Evolutionary conservation across 306 rosid species (phyloP).

Genomic region (Herpetospermum pedunculosum): DNA sequence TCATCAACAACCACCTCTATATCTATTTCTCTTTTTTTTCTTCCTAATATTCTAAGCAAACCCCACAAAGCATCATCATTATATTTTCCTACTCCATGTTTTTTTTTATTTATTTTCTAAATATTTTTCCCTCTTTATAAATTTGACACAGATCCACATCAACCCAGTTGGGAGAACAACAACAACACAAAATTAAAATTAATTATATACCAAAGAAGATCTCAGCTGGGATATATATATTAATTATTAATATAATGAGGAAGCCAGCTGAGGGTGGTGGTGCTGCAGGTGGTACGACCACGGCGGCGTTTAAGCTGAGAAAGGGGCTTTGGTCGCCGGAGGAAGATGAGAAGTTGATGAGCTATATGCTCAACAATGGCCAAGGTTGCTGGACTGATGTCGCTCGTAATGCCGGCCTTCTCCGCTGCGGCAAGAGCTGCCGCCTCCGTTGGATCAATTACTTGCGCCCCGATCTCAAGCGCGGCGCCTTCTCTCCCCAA

Average conservation of each 20-base stretch:
- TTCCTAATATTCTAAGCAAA: constrained; percentile 87
- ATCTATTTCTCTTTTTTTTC: constrained; percentile 24
- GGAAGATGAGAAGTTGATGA: constrained; percentile 78
- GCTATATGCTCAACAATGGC: constrained; percentile 65
- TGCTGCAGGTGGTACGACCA: constrained; percentile 10
- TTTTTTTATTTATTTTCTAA: not conserved
- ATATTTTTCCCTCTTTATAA: constrained; percentile 28
- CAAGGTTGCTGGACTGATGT: constrained; percentile 95
- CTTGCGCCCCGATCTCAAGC: constrained; percentile 81
- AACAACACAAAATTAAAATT: too few relatives aligned
- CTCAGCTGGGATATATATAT: too few relatives aligned
- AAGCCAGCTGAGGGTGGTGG: constrained; percentile 46
- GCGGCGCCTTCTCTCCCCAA: constrained; percentile 82
- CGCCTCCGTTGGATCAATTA: constrained; percentile 90
- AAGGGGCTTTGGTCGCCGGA: constrained; percentile 97
- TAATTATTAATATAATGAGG: constrained; percentile 35
- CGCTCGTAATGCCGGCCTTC: constrained; percentile 79
- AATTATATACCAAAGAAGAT: too few relatives aligned
- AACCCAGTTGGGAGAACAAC: constrained; percentile 22
- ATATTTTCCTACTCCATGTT: constrained; percentile 47
- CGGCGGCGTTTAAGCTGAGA: constrained; percentile 33
- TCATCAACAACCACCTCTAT: constrained; percentile 59
- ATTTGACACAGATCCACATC: constrained; percentile 29
- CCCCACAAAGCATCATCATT: constrained; percentile 77
- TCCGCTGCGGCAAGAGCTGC: constrained; percentile 89